Conservation (phyloP, 768 basidiomycete species). For the Clitopilus passeckerianus region DNA sequence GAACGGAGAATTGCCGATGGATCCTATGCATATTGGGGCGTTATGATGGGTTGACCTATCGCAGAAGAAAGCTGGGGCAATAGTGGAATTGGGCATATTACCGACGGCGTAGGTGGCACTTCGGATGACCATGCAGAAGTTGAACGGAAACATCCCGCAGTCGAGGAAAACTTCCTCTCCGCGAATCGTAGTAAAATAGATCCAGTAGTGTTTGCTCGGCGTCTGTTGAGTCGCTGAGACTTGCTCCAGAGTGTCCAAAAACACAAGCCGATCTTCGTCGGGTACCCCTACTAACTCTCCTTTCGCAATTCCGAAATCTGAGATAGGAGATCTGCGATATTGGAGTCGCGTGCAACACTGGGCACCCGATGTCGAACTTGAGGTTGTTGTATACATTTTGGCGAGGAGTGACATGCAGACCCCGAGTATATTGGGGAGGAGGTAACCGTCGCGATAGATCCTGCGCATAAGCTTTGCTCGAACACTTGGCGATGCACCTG, state of each 20-base stretch:
- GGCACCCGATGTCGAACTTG: slow-evolving; percentile 8
- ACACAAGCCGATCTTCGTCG: slow-evolving; percentile 29
- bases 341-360: slow-evolving; percentile 24
- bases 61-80: slow-evolving; percentile 20
- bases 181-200: slow-evolving; percentile 39
- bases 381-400: slow-evolving; percentile 28
- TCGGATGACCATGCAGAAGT: slow-evolving; percentile 19
- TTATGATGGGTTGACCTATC: slow-evolving; percentile 10
- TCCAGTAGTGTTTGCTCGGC: slow-evolving; percentile 43
- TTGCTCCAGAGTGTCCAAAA: slow-evolving; percentile 18
- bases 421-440: slow-evolving; percentile 21
- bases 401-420: slow-evolving; percentile 23
- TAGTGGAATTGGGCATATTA: background rate
- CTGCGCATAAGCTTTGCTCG: slow-evolving; percentile 20
- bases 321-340: slow-evolving; percentile 32
- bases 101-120: slow-evolving; percentile 1
- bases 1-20: slow-evolving; percentile 20
- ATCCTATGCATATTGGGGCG: slow-evolving; percentile 11
- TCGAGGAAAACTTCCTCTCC: slow-evolving; percentile 38
- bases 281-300: slow-evolving; percentile 26
- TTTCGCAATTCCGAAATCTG: slow-evolving; percentile 39
- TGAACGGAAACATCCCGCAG: slow-evolving; percentile 37
- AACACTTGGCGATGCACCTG: slow-evolving; percentile 13
- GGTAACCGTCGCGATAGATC: slow-evolving; percentile 22
- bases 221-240: slow-evolving; percentile 29